These are phyloP conservation scores for Rhynchosporium agropyri DNA, from an alignment of 2,329 filamentous ascomycete species.

Conservation along the genomic window DNA sequence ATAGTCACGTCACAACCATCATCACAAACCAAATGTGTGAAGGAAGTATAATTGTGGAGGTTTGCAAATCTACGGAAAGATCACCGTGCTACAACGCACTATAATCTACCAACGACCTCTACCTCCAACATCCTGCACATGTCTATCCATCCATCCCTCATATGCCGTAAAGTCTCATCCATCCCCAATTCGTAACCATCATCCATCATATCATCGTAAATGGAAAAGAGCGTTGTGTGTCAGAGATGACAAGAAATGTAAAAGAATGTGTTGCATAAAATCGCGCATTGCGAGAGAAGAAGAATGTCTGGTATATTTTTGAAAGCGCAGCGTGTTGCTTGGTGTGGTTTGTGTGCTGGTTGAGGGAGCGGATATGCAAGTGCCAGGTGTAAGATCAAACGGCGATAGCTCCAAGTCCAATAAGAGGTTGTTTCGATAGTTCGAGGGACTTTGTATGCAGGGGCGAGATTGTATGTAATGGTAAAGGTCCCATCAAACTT, in stretches of 20 bases:
- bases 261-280: background rate
- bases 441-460: background rate
- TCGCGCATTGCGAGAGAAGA: background rate
- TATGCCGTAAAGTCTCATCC: background rate
- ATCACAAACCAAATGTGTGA: background rate
- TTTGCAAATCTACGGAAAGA: conserved; percentile 2
- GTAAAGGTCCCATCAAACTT: background rate
- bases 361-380: background rate
- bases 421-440: background rate
- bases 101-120: conserved; percentile 7
- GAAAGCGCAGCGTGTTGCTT: background rate
- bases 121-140: conserved; percentile 5
- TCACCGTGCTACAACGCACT: background rate
- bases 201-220: conserved; percentile 10
- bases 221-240: conserved; percentile 8
- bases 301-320: background rate
- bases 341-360: background rate
- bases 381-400: background rate
- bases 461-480: background rate
- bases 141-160: conserved; percentile 11
- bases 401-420: background rate
- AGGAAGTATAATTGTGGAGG: conserved; percentile 1
- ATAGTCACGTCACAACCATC: background rate
- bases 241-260: conserved; percentile 11
- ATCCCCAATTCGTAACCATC: background rate